Conservation (phyloP, 148 eudicot species). For the Arbutus unedo region DNA sequence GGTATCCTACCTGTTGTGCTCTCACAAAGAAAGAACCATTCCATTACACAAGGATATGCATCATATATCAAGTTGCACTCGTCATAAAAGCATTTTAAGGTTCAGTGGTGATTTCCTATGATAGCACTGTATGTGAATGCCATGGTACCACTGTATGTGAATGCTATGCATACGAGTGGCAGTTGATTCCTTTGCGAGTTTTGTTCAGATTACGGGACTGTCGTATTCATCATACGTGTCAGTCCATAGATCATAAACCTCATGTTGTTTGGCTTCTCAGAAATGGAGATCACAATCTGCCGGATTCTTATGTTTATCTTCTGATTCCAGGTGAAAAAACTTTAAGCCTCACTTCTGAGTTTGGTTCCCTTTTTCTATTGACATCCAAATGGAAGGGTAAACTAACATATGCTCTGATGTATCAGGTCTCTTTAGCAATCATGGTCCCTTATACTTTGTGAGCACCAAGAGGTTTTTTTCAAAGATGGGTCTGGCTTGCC, state of each 20-base stretch:
- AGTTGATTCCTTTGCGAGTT: not conserved
- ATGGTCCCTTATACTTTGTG: conserved; percentile 84
- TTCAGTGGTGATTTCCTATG: not conserved
- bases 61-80: not conserved
- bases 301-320: conserved; percentile 78
- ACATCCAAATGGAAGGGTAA: not conserved
- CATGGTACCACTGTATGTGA: not conserved
- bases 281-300: conserved; percentile 79
- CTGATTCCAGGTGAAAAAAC: conserved; percentile 71
- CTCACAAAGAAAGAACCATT: not conserved
- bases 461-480: conserved; percentile 77
- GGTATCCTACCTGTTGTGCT: not conserved
- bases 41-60: not conserved
- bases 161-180: not conserved
- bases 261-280: conserved; percentile 34
- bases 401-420: not conserved
- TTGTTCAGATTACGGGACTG: not conserved
- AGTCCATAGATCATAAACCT: conserved; percentile 5
- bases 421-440: conserved; percentile 94
- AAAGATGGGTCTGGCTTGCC: conserved; percentile 95
- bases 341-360: not conserved
- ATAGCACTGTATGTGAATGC: not conserved
- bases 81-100: not conserved
- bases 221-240: not conserved
- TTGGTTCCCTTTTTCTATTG: conserved; percentile 12